Conservation (phyloP, 345 rosid genomes). For the Acer negundo region DNA sequence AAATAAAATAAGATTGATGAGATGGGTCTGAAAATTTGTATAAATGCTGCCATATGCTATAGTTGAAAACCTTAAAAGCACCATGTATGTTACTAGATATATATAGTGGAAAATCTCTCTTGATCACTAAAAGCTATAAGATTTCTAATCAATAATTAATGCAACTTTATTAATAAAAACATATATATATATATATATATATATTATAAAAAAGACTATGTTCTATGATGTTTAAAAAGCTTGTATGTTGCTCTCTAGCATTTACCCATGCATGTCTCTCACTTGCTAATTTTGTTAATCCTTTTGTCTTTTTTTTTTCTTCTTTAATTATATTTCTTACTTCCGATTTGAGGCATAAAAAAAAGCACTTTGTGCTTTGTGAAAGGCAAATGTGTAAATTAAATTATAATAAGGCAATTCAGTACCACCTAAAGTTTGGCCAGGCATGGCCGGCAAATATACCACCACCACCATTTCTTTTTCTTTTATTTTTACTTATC, state of each 20-base stretch:
- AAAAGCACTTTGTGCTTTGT: constrained; percentile 30
- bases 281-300: constrained; percentile 33
- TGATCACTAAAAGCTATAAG: not conserved
- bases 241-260: constrained; percentile 10
- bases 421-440: not conserved
- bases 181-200: no score
- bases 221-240: constrained; percentile 24
- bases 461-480: no score
- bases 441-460: no score
- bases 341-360: constrained; percentile 29
- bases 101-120: not conserved
- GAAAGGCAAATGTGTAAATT: constrained; percentile 16
- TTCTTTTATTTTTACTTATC: no score
- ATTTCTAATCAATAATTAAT: no score
- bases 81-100: not conserved
- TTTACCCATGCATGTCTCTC: not conserved
- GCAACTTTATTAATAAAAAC: no score
- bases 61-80: constrained; percentile 32
- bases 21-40: constrained; percentile 4
- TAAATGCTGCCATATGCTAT: constrained; percentile 9
- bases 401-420: constrained; percentile 9
- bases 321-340: constrained; percentile 14
- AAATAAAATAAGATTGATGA: constrained; percentile 13
- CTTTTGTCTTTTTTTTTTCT: not conserved
- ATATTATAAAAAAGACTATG: not conserved